Conservation (phyloP, 192 early-diverging fungal genomes). For the Coemansia sp. region DNA sequence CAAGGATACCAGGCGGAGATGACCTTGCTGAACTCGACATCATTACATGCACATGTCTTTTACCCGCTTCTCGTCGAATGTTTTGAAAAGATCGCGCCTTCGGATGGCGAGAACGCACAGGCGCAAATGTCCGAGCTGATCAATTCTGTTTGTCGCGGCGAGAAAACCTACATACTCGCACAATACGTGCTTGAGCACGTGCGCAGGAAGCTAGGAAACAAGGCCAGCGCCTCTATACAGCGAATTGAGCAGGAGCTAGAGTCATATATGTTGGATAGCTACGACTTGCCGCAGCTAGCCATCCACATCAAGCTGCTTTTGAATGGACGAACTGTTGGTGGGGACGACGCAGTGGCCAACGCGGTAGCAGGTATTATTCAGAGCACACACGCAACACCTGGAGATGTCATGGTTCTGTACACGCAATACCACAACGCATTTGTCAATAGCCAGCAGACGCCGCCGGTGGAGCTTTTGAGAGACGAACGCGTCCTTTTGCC, state of each 20-base stretch:
- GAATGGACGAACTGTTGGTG: constrained; percentile 30
- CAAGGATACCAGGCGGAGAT: constrained; percentile 68
- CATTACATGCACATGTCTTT: constrained; percentile 68
- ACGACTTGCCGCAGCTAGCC: constrained; percentile 40
- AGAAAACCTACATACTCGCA: constrained; percentile 48
- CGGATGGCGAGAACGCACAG: constrained; percentile 62
- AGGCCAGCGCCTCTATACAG: constrained; percentile 19
- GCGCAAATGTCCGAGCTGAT: constrained; percentile 62
- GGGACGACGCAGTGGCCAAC: constrained; percentile 36
- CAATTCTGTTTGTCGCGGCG: constrained; percentile 30
- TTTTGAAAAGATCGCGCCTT: constrained; percentile 61
- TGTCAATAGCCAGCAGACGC: neutral
- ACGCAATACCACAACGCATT: constrained; percentile 36
- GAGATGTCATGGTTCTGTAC: constrained; percentile 43
- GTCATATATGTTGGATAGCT: constrained; percentile 39
- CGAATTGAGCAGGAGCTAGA: constrained; percentile 51
- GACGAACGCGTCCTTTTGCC: constrained; percentile 39
- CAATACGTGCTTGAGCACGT: constrained; percentile 37
- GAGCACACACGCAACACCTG: constrained; percentile 39
- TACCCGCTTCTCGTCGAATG: constrained; percentile 65
- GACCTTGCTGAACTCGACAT: constrained; percentile 65
- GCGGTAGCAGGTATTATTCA: constrained; percentile 44
- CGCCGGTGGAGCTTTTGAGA: constrained; percentile 24
- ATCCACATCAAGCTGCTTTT: constrained; percentile 43
- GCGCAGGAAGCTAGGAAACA: constrained; percentile 24